Evolutionary conservation across 768 basidiomycete genomes (phyloP).

Genomic region (Leccinum longicurvipes): DNA sequence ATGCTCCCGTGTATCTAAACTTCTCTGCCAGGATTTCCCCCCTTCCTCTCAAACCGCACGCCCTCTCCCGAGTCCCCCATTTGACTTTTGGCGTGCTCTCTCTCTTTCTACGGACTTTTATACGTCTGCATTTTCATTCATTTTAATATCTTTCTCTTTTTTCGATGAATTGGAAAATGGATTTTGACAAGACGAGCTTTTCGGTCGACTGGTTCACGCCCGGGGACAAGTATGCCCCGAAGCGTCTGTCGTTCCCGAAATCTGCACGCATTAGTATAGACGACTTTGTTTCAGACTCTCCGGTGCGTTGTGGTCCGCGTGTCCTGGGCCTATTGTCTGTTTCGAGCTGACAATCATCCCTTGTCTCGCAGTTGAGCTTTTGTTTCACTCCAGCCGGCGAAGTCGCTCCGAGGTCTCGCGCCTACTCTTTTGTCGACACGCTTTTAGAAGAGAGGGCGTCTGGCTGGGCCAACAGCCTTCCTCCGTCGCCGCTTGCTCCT

Average conservation of each 20-base stretch:
- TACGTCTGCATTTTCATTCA: slow-evolving; percentile 4
- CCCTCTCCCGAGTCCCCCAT: neutral
- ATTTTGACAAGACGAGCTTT: slow-evolving; percentile 31
- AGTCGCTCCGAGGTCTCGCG: slow-evolving; percentile 2
- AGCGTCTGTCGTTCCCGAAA: slow-evolving; percentile 33
- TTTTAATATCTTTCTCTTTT: slow-evolving; percentile 2
- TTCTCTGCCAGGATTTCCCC: slow-evolving; percentile 1
- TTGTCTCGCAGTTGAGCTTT: slow-evolving; percentile 14
- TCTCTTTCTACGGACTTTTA: slow-evolving; percentile 2
- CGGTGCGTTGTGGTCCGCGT: slow-evolving; percentile 16
- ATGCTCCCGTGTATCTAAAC: slow-evolving; percentile 2
- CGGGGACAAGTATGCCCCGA: slow-evolving; percentile 23
- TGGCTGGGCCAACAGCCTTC: slow-evolving; percentile 20
- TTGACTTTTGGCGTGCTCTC: neutral
- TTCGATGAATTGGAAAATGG: slow-evolving; percentile 23
- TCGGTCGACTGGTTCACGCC: slow-evolving; percentile 31
- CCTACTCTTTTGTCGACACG: slow-evolving; percentile 15
- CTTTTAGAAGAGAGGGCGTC: slow-evolving; percentile 14
- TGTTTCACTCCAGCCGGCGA: slow-evolving; percentile 23
- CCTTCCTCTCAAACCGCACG: slow-evolving; percentile 1
- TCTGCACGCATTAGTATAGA: slow-evolving; percentile 32
- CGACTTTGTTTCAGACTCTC: slow-evolving; percentile 28
- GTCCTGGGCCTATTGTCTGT: neutral
- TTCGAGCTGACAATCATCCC: neutral
- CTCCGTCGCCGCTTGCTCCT: slow-evolving; percentile 8